Base-by-base conservation (phyloP, 305 asterid species). In the Ilex paraguariensis region DNA sequence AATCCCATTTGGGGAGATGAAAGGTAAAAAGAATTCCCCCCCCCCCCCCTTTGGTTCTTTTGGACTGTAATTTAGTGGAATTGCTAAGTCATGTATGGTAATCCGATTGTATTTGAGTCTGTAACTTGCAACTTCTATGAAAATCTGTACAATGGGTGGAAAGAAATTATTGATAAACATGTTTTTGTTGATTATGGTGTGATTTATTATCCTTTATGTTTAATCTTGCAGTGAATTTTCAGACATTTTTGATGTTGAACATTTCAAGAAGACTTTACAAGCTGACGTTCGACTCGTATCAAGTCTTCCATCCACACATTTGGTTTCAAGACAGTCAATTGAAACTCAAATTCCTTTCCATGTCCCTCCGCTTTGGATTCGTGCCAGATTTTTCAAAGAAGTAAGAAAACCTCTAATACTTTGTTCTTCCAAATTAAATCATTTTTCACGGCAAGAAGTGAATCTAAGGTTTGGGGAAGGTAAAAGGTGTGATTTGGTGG, bases 1-100 rank as follows among this genome's bases (percentile, higher is more conserved):
- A 82, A 85, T 69, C 82, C 83, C 56, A 73, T 85, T 61, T 85
- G 93, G 93, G 83, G 73, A 5, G 93, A 85, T 56, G 89, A 84
- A 68, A 84, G 91, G 91, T 81, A 54, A 16, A 17, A 8, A 10
- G 2, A 21, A 1, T 21, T 2, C 21, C 0, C 21, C 21, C 21
- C 28, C 28, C 28, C 28, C 28, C 28, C 28, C 28, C 28, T 21
- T 21, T 21, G 28, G 28, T 21, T 21, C 28, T 21, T 21, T 21
- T 21, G 28, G 28, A 21, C 1, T 21, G 28, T 21, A 21, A 21
- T 21, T 21, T 21, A 21, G 28, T 21, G 28, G 28, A 21, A 21
- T 21, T 21, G 28, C 28, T 21, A 1, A 21, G 28, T 21, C 28
- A 21, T 21, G 28, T 21, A 21, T 21, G 28, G 28, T 21, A 21